Conservation (phyloP, 2,329 filamentous ascomycete species). For the Cryphonectria carpinicola region DNA sequence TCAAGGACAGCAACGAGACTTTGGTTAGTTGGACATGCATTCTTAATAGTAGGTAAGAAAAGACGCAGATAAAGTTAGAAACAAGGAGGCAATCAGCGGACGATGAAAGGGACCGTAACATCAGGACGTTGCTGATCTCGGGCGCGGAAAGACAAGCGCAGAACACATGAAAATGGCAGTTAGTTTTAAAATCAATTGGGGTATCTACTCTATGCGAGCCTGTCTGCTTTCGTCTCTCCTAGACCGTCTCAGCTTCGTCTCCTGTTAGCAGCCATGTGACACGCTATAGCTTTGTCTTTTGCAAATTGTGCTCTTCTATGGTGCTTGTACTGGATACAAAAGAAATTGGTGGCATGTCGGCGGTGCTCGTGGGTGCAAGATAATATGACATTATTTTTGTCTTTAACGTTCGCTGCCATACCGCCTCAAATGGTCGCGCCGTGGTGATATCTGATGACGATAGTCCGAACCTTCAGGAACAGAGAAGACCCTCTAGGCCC, state of each 20-base stretch:
- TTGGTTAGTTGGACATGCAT: no score
- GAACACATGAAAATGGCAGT: neutral
- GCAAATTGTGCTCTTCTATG: neutral
- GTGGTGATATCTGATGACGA: neutral
- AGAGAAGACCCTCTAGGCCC: constrained; percentile 23
- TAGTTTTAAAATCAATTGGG: constrained; percentile 36
- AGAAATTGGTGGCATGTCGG: neutral
- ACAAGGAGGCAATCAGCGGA: neutral
- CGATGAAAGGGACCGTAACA: neutral
- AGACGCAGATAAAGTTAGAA: no score
- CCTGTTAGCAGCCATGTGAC: neutral
- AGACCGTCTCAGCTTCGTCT: neutral
- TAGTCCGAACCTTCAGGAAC: neutral
- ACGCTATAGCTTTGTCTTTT: neutral
- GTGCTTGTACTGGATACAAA: constrained; percentile 13
- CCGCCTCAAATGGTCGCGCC: neutral
- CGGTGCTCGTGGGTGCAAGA: neutral
- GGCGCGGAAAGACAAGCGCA: neutral
- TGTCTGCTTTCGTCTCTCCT: neutral
- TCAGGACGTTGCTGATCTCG: neutral
- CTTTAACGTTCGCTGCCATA: constrained; percentile 3
- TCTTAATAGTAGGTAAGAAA: no score
- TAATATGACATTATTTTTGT: neutral
- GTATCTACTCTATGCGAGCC: constrained; percentile 48
- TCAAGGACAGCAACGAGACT: no score